Evolutionary conservation across 2,329 filamentous ascomycete genomes (phyloP), one percentile per base, ranked within the genome.

Genomic region (Penicillium sumatraense): DNA sequence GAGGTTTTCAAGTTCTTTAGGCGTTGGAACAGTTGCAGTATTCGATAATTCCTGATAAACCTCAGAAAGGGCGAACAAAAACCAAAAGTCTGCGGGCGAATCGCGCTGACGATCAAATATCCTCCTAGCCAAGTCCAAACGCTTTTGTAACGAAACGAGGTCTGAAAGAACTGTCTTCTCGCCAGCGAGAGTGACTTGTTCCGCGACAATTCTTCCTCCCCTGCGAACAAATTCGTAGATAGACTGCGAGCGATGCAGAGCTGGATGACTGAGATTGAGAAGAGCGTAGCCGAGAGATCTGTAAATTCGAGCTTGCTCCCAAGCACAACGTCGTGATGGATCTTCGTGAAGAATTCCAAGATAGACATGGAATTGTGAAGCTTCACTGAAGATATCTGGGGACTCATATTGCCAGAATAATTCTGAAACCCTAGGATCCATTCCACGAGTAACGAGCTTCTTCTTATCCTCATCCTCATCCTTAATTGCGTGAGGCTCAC

Each of bases 321-420:
- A 87, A 14, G 83, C 82, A 62, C 80, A 86, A 40, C 79, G 78
- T 26, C 80, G 78, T n/a, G 70, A 66, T 16, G 81, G 80, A 53
- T 80, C 81, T 59, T 88, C 86, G 9, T 86, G 73, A 0, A 91
- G 70, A 20, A 87, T 78, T 0, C 88, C 86, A 1, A 92, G 78
- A 67, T 88, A 93, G 11, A 90, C 79, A 36, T 80, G 72, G 11
- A 73, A 64, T 1, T 60, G 54, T 2, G 70, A 58, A 2, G 53
- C 53, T 16, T 49, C 36, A 5, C 62, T 33, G 42, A 63, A 60
- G 5, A 64, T 50, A 26, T 58, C 56, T 14, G 64, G 61, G 27
- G 56, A 46, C 41, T 68, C 58, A 54, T 76, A 75, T 59, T 83
- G 78, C 56, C 79, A 74, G 41, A 80, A 72, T 26, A 82, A 65